Evolutionary conservation across 345 rosid genomes (phyloP).

Genomic region (thale cress (Arabidopsis thaliana)): TAIR10.1 NC_003074.8:6195001-6195500

Average conservation of each 20-base stretch:
- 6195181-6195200: conserved; percentile 65
- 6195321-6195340: conserved; percentile 92
- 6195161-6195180: conserved; percentile 64
- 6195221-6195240: conserved; percentile 70
- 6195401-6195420: neutral
- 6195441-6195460: conserved; percentile 10
- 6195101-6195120: conserved; percentile 78
- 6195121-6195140: conserved; percentile 83
- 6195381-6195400: conserved; percentile 59
- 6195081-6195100: conserved; percentile 66
- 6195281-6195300: conserved; percentile 55
- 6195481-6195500: neutral
- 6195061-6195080: conserved; percentile 64
- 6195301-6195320: conserved; percentile 53
- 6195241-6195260: conserved; percentile 63
- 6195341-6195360: conserved; percentile 85
- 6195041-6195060: conserved; percentile 57
- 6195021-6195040: conserved; percentile 35
- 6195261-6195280: conserved; percentile 63
- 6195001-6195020: conserved; percentile 43
- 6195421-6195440: neutral
- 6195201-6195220: conserved; percentile 75
- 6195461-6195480: conserved; percentile 6
- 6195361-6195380: conserved; percentile 66
- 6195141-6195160: conserved; percentile 69